Evolutionary conservation across 768 basidiomycete species (phyloP), one percentile per base, ranked within the genome.

Genomic region (Trametes cingulata): DNA sequence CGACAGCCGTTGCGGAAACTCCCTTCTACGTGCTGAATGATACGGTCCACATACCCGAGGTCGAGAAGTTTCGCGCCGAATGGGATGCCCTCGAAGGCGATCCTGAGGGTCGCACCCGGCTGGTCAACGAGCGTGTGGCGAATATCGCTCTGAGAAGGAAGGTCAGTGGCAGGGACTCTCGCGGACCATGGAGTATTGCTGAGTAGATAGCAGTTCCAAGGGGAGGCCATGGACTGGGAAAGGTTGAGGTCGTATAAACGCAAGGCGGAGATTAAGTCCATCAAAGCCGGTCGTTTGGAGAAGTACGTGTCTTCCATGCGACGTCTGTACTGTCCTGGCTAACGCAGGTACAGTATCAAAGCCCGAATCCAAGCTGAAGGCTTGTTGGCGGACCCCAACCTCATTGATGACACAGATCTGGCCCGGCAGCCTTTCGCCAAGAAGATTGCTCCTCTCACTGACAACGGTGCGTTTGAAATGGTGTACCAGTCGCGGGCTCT

Each of bases 41-140:
- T 8, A 1, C 13, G 15, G 3, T 58, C 13, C 39, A 50, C 56
- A 14, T 42, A 9, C 17, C 13, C 3, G 56, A 58, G 15, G 37
- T 49, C 1, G 47, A 58, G 24, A 13, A 14, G 17, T 51, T 50
- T 25, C 39, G 40, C 12, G 9, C 10, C 1, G 9, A 41, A 9
- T 58, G 56, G 56, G 24, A 58, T 9, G 48, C 24, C 6, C 56
- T 58, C 8, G 39, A 19, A 20, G 56, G 39, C 9, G 47, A 58
- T 9, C 20, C 17, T 6, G 15, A 29, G n/a, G 54, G 45, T n/a
- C 19, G 43, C 22, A 56, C 37, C 35, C 13, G 5, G 24, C 36
- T 56, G 1, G 54, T 45, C 1, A 12, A 37, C 7, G 10, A 15
- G 8, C 22, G 35, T 14, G 43, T 22, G 14, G 10, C 5, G 14